Base-by-base conservation (phyloP, 192 early-diverging fungal species). In the Coemansia biformis region DNA sequence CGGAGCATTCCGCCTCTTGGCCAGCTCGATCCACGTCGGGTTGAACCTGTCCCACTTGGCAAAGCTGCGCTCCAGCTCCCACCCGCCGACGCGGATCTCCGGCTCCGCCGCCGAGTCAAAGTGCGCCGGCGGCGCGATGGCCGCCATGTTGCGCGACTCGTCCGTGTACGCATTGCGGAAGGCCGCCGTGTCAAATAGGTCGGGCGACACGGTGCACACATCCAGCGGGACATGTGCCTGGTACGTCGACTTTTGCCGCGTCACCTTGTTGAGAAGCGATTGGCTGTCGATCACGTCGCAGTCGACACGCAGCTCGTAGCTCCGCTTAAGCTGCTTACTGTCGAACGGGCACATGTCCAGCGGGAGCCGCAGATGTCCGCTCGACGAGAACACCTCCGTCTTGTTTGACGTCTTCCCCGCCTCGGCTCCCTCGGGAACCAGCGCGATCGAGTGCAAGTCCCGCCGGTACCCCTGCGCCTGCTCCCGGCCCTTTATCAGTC, bases 291-390 rank as follows among this genome's bases (percentile, higher is more conserved):
- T 46, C 14, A 70, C 51, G 18, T 70, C 66, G 13, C 54, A 70
- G 36, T 70, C 66, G 18, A 70, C 35, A 4, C 66, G 66, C 14
- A 58, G 17, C 40, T 62, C 50, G 35, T 70, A 70, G 4, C 15
- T 23, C 14, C 66, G 54, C 4, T 45, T 52, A 19, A 70, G 28
- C 41, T 52, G 66, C 51, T 70, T 70, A 36, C 66, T 60, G 33
- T 63, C 54, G 14, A 70, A 70, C 26, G 58, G 54, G 16, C 66
- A 61, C 41, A 70, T 47, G 14, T 70, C 66, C 17, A 62, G 40
- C 1, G 59, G 66, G 30, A 70, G 33, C 9, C 43, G 54, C 14
- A 70, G 19, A 23, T 46, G 28, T 4, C 58, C 65, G 19, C 30
- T 54, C 1, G 59, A 43, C 3, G 54, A 42, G 32, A 48, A 62